Conservation (phyloP, 495 filamentous ascomycete species). For the Penicillium bialowiezense region DNA sequence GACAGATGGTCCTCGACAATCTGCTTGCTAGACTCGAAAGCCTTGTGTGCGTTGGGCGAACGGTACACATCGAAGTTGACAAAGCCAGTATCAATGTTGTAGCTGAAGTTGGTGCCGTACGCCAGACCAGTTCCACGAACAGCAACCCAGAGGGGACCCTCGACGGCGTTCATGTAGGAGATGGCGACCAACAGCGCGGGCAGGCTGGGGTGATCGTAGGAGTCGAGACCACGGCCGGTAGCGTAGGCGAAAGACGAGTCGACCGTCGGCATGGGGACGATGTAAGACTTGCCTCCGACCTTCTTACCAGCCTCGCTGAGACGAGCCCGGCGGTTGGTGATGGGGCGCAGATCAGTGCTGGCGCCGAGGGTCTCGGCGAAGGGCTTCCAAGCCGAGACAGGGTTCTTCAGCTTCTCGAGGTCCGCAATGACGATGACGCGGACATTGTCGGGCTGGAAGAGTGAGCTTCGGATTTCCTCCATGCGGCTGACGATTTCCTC, state of each 20-base stretch:
- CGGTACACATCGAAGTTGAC: slow-evolving; percentile 81
- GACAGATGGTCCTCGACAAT: slow-evolving; percentile 69
- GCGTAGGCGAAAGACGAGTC: slow-evolving; percentile 88
- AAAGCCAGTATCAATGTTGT: slow-evolving; percentile 73
- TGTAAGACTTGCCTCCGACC: slow-evolving; percentile 69
- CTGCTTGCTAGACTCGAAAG: slow-evolving; percentile 71
- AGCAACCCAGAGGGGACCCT: slow-evolving; percentile 90
- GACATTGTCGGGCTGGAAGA: slow-evolving; percentile 80
- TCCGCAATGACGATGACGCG: slow-evolving; percentile 82
- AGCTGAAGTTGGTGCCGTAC: slow-evolving; percentile 76
- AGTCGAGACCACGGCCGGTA: slow-evolving; percentile 68
- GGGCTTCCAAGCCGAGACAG: slow-evolving; percentile 79
- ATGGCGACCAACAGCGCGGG: slow-evolving; percentile 84
- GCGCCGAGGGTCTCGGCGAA: slow-evolving; percentile 53
- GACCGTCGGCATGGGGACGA: slow-evolving; percentile 88
- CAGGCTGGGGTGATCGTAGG: slow-evolving; percentile 70
- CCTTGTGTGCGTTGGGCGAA: slow-evolving; percentile 84
- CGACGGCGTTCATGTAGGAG: slow-evolving; percentile 87
- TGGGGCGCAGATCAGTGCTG: slow-evolving; percentile 49
- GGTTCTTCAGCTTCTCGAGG: slow-evolving; percentile 68
- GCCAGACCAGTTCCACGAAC: slow-evolving; percentile 89
- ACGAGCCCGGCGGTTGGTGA: slow-evolving; percentile 57
- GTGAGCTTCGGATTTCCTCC: slow-evolving; percentile 66
- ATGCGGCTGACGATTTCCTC: slow-evolving; percentile 70
- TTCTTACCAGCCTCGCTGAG: slow-evolving; percentile 69